phyloP scores from a whole-genome alignment of 2,329 filamentous ascomycete genomes.

The Raffaelea albimanens region DNA sequence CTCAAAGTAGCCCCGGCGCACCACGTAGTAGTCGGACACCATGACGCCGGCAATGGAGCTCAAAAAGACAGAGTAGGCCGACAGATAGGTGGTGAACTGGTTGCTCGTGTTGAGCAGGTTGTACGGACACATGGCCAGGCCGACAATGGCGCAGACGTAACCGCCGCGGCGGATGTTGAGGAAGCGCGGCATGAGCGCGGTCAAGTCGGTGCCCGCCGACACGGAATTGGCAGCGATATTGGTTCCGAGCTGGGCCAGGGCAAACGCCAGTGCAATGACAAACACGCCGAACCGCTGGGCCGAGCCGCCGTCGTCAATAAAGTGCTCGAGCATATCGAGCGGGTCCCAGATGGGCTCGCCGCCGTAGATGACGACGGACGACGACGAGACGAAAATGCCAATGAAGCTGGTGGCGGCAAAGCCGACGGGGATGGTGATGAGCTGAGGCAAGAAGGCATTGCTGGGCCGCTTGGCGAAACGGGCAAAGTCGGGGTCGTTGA shows the following conservation, averaged over 20 bases:
- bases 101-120: conserved; percentile 66
- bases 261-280: conserved; percentile 59
- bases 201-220: conserved; percentile 75
- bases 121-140: conserved; percentile 81
- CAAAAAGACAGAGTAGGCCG: conserved; percentile 88
- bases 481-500: conserved; percentile 75
- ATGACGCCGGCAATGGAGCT: conserved; percentile 91
- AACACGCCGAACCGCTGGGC: conserved; percentile 67
- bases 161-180: conserved; percentile 80
- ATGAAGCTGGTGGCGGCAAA: conserved; percentile 79
- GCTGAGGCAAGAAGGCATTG: conserved; percentile 73
- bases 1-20: conserved; percentile 73
- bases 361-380: conserved; percentile 57
- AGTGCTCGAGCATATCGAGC: conserved; percentile 54
- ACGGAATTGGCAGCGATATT: conserved; percentile 84
- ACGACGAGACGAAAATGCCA: conserved; percentile 68
- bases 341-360: conserved; percentile 63
- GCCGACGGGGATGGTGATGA: conserved; percentile 61
- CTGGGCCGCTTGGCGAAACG: conserved; percentile 70
- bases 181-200: conserved; percentile 68
- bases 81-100: conserved; percentile 85
- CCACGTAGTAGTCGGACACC: conserved; percentile 76
- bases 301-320: conserved; percentile 59
- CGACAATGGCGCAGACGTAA: conserved; percentile 72
- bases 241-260: conserved; percentile 73